phyloP scores from a whole-genome alignment of 2,329 filamentous ascomycete genomes.

The Ceratocystiopsis minuta region DNA sequence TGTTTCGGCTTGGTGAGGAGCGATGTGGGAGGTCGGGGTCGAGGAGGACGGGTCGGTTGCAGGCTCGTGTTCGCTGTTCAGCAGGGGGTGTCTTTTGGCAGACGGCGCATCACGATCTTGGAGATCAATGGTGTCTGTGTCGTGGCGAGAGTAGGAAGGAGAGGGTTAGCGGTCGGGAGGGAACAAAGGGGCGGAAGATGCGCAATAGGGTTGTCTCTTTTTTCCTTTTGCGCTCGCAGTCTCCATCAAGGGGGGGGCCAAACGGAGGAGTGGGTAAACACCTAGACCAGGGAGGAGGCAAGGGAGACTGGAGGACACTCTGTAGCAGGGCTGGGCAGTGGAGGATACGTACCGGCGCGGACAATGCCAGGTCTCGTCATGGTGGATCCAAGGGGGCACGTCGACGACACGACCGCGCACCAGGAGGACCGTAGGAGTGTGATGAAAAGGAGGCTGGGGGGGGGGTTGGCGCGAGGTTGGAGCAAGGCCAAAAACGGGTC shows the following conservation, averaged over 20 bases:
- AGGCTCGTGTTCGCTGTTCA: constrained; percentile 27
- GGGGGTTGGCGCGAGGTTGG: constrained; percentile 2
- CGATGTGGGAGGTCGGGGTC: constrained; percentile 24
- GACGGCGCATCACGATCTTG: constrained; percentile 71
- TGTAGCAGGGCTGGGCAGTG: constrained; percentile 8
- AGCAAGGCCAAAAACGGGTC: neutral
- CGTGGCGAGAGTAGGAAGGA: constrained; percentile 3
- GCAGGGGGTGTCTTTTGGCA: constrained; percentile 59
- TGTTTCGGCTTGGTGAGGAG: constrained; percentile 71
- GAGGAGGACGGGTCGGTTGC: constrained; percentile 16
- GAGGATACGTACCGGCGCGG: constrained; percentile 34
- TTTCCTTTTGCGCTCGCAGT: constrained; percentile 1
- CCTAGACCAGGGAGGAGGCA: constrained; percentile 1
- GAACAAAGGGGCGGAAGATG: constrained; percentile 9
- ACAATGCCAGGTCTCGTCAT: constrained; percentile 44
- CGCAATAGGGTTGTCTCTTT: constrained; percentile 1
- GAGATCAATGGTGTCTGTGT: constrained; percentile 78
- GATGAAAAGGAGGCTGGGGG: neutral
- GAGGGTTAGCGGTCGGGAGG: neutral
- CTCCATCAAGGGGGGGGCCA: constrained; percentile 1
- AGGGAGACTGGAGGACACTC: constrained; percentile 4
- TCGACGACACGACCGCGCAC: too few species aligned
- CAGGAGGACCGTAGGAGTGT: too few species aligned
- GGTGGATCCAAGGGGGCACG: constrained; percentile 9
- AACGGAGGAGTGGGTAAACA: constrained; percentile 6